Evolutionary conservation across 306 rosid species (phyloP), one percentile per base, ranked within the genome.

Genomic region (Dicorynia guianensis): DNA sequence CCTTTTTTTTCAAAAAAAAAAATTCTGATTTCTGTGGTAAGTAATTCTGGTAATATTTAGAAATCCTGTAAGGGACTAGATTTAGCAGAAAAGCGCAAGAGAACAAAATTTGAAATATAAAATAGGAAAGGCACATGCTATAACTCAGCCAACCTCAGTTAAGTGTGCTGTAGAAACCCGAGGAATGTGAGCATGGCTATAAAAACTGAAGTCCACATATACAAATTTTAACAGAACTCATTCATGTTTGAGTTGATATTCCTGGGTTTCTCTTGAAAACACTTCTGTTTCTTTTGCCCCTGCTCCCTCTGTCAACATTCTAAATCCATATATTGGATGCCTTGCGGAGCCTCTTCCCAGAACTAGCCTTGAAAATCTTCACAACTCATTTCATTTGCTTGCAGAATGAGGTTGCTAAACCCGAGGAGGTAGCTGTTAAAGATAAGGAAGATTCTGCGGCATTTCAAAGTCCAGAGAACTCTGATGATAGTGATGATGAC

Each of bases 401-500:
- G 75, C 82, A 91, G 98, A 86, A 81, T 58, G 90, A 75, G 78
- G 80, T 25, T 25, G 30, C 30, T 25, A 25, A 25, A 25, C 30
- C 30, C 2, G 30, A 25, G 30, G 30, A 25, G 30, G 30, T 15
- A 4, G 60, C 43, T 39, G 81, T 80, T 56, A 67, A 76, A 79
- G 84, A 69, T 75, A 83, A 84, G 67, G 86, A 89, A 60, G 85
- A 63, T 66, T 64, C 57, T 71, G 76, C 12, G 18, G 64, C 84
- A 81, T 39, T 68, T 81, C 76, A 76, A 25, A 74, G 88, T 79
- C 89, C 90, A 44, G 55, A 79, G 47, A 87, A 90, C 82, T 65
- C 78, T 69, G 85, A 87, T 18, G 89, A 69, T 71, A 59, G 74
- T 50, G 93, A 87, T 8, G 92, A 85, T 25, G 74, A 25, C 8